These are phyloP conservation scores for Penicillium daleae DNA, from an alignment of 495 filamentous ascomycete genomes.

Conservation along the genomic window DNA sequence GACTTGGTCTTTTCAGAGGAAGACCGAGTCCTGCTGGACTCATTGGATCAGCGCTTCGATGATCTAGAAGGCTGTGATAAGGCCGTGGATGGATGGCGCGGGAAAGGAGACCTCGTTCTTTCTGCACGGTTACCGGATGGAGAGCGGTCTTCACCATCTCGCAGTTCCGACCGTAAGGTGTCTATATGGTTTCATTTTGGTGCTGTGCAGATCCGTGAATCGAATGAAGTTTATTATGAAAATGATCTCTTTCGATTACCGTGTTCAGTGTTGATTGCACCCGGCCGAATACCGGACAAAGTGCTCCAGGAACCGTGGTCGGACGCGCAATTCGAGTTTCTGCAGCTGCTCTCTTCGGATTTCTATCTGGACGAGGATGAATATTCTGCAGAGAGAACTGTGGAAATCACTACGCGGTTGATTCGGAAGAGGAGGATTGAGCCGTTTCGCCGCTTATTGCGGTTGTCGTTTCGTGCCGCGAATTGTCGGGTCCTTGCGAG, in stretches of 20 bases:
- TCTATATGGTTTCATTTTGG: constrained; percentile 46
- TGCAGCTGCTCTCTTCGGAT: constrained; percentile 37
- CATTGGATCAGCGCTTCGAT: constrained; percentile 28
- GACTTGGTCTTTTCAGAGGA: constrained; percentile 30
- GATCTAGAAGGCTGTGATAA: constrained; percentile 23
- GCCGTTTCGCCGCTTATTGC: constrained; percentile 39
- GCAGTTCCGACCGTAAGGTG: constrained; percentile 29
- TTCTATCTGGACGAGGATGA: constrained; percentile 44
- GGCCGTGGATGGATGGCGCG: constrained; percentile 24
- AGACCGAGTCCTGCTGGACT: constrained; percentile 23
- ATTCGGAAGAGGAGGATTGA: constrained; percentile 40
- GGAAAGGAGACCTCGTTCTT: constrained; percentile 40
- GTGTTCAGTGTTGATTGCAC: constrained; percentile 18
- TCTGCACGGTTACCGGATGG: constrained; percentile 15
- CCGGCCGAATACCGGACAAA: constrained; percentile 44
- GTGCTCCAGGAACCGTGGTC: constrained; percentile 51
- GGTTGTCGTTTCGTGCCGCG: constrained; percentile 32
- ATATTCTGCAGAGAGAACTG: constrained; percentile 13
- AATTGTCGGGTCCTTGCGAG: constrained; percentile 35
- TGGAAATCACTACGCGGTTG: constrained; percentile 24
- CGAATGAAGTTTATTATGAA: constrained; percentile 27
- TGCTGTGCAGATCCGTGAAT: constrained; percentile 37
- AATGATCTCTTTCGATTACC: constrained; percentile 43
- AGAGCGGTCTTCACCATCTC: constrained; percentile 6
- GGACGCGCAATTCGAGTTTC: constrained; percentile 44